Conservation (phyloP, 2,329 filamentous ascomycete species). For the Cladosporium velox region DNA sequence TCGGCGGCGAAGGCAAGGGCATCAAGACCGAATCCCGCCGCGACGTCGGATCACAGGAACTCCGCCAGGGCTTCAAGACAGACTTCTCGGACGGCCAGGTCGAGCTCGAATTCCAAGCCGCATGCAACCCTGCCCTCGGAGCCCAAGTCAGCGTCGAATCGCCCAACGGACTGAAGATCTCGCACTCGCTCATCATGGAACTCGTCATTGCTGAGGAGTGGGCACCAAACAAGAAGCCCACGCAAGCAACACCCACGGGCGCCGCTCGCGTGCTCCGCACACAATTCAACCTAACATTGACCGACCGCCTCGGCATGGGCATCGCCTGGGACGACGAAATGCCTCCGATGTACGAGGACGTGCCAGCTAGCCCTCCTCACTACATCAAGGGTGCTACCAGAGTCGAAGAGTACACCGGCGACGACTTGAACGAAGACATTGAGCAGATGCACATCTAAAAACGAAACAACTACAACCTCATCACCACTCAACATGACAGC, state of each 20-base stretch:
- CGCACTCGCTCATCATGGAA: constrained; percentile 85
- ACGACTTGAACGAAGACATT: constrained; percentile 49
- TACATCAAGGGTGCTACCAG: constrained; percentile 38
- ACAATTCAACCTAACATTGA: constrained; percentile 82
- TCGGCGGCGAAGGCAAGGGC: constrained; percentile 68
- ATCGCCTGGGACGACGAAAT: constrained; percentile 97
- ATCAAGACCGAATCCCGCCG: constrained; percentile 73
- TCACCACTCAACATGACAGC: background rate
- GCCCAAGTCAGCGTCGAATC: constrained; percentile 78
- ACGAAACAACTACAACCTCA: background rate
- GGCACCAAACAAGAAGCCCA: constrained; percentile 67
- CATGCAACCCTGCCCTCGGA: constrained; percentile 61
- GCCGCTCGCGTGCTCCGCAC: constrained; percentile 88
- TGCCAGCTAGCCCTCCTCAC: constrained; percentile 78
- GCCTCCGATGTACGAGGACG: constrained; percentile 90
- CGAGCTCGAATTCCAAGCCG: constrained; percentile 75
- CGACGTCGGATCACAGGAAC: constrained; percentile 75
- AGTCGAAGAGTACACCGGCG: constrained; percentile 51
- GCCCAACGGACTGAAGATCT: constrained; percentile 72
- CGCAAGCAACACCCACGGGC: constrained; percentile 80
- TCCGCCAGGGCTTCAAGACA: constrained; percentile 89
- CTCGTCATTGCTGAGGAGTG: constrained; percentile 94
- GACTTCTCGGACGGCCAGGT: constrained; percentile 69
- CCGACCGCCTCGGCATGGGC: constrained; percentile 80
- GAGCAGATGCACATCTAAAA: constrained; percentile 17